Conservation (phyloP, 495 filamentous ascomycete species). For the Massariosphaeria phaeospora region DNA sequence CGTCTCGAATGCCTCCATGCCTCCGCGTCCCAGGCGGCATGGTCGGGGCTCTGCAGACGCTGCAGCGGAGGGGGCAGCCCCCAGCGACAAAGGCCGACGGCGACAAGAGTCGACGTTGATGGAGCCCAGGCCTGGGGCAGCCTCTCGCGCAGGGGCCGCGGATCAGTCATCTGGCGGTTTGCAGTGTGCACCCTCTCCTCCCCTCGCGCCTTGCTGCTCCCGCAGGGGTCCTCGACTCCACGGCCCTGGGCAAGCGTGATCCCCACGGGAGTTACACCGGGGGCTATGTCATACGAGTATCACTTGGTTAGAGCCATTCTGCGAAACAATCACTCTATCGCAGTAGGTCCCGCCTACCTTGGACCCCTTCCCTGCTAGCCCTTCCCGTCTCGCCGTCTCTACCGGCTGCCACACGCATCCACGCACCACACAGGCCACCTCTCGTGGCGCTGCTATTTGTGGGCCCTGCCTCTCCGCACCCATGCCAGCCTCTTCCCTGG, state of each 20-base stretch:
- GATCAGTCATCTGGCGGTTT: background rate
- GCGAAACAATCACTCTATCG: slow-evolving; percentile 29
- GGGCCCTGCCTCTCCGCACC: slow-evolving; percentile 1
- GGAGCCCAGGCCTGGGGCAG: slow-evolving; percentile 15
- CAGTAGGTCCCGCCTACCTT: slow-evolving; percentile 29
- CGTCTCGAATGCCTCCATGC: slow-evolving; percentile 20
- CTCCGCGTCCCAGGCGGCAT: slow-evolving; percentile 18
- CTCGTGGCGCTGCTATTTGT: slow-evolving; percentile 23
- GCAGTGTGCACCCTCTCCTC: background rate
- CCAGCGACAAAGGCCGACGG: slow-evolving; percentile 2
- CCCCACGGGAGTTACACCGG: slow-evolving; percentile 33
- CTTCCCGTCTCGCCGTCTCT: slow-evolving; percentile 20
- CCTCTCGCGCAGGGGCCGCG: background rate
- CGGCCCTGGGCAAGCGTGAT: slow-evolving; percentile 27
- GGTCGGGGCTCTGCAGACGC: background rate
- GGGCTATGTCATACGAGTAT: slow-evolving; percentile 36
- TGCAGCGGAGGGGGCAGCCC: background rate
- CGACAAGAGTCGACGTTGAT: slow-evolving; percentile 2
- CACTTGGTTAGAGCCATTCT: slow-evolving; percentile 5
- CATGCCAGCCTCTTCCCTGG: slow-evolving; percentile 17
- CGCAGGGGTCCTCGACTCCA: too few relatives aligned
- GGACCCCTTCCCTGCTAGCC: slow-evolving; percentile 23
- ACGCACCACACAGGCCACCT: slow-evolving; percentile 13
- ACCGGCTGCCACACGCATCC: slow-evolving; percentile 16
- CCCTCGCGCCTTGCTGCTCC: too few relatives aligned